Conservation (phyloP, 768 basidiomycete genomes). For the Mycena rosella region DNA sequence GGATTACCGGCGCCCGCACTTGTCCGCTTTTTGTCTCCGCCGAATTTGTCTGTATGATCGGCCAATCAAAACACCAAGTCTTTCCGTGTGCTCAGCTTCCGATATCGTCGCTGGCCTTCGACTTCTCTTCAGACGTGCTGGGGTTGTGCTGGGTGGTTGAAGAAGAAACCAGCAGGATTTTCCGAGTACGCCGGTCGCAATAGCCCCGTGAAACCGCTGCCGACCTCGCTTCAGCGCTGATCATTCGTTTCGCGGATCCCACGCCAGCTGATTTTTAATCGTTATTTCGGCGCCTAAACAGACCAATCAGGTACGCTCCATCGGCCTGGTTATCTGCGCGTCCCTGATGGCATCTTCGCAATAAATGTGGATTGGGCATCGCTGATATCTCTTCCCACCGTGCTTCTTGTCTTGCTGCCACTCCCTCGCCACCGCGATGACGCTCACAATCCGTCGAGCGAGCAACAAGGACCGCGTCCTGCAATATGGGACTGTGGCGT, state of each 20-base stretch:
- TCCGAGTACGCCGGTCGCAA: no score
- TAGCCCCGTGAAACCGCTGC: not conserved
- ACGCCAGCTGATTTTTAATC: not conserved
- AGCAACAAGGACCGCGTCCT: conserved; percentile 19
- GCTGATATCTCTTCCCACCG: conserved; percentile 8
- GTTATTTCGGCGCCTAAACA: no score
- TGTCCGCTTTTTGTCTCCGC: not conserved
- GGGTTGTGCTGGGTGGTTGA: no score
- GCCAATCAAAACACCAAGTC: not conserved
- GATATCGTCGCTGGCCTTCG: not conserved
- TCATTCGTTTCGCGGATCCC: not conserved
- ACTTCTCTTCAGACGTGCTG: not conserved
- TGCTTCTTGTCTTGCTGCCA: conserved; percentile 14
- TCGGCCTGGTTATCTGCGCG: no score
- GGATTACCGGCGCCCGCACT: not conserved
- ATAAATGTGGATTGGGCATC: conserved; percentile 3
- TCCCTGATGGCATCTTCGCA: not conserved
- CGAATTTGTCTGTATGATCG: not conserved
- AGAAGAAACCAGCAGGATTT: not conserved
- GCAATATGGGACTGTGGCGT: conserved; percentile 28
- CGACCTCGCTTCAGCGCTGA: not conserved
- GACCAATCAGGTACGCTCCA: no score
- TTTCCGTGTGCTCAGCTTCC: not conserved
- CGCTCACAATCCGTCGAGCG: conserved; percentile 1
- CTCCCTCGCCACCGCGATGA: conserved; percentile 6